phyloP scores from a whole-genome alignment of 2,329 filamentous ascomycete genomes.

The Leptosphaerulina australis region DNA sequence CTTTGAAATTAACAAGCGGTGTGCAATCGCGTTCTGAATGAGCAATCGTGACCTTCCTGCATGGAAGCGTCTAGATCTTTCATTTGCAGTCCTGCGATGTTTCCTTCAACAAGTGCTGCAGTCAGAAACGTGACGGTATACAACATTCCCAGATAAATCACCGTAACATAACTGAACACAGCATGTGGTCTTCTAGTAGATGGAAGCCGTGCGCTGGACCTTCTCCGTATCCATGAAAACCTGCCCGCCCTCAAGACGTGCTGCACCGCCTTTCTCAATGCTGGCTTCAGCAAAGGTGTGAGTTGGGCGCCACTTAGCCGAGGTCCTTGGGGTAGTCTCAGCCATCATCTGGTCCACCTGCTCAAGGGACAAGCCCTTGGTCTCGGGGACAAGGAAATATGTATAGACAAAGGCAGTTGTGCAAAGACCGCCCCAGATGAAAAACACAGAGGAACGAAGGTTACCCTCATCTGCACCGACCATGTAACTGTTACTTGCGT shows the following conservation, averaged over 20 bases:
- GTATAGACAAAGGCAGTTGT: constrained; percentile 66
- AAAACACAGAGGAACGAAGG: constrained; percentile 60
- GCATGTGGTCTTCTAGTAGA: constrained; percentile 6
- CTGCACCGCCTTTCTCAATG: constrained; percentile 49
- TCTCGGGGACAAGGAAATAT: constrained; percentile 68
- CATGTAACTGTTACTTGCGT: constrained; percentile 50
- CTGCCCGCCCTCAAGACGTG: constrained; percentile 5
- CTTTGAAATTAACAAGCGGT: too few species aligned
- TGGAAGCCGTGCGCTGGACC: constrained; percentile 12
- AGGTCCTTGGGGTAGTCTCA: constrained; percentile 77
- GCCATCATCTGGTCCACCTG: constrained; percentile 73
- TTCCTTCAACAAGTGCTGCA: too few species aligned
- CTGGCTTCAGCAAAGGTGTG: constrained; percentile 63
- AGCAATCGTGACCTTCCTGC: too few species aligned
- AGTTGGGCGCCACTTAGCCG: constrained; percentile 72
- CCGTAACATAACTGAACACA: background rate
- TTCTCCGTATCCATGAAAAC: constrained; percentile 12
- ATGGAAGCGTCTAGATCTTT: too few species aligned
- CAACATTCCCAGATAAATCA: too few species aligned
- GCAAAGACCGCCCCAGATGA: constrained; percentile 58
- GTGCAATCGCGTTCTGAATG: too few species aligned
- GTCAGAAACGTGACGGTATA: too few species aligned
- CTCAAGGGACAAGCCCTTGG: constrained; percentile 74
- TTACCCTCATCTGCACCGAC: constrained; percentile 60
- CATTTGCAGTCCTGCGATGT: too few species aligned